These are phyloP conservation scores for Prunus yedoensis DNA, from an alignment of 331 rosid species.

Conservation along the genomic window DNA sequence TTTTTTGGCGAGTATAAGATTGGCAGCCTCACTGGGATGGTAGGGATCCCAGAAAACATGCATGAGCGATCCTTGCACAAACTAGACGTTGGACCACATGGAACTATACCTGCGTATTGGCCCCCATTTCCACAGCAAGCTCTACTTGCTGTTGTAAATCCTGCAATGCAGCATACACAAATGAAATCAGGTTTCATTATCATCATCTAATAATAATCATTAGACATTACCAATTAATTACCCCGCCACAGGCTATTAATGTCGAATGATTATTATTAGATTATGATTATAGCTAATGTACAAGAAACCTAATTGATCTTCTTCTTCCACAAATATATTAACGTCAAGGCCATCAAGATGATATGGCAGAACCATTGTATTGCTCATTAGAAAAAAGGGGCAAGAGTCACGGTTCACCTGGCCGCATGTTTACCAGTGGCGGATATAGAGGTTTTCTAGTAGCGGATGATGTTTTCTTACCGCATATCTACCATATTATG, in stretches of 20 bases:
- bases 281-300: neutral
- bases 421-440: too few species aligned
- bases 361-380: neutral
- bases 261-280: neutral
- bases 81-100: conserved; percentile 86
- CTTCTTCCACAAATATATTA: neutral
- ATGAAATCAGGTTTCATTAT: neutral
- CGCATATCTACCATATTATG: too few species aligned
- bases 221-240: neutral
- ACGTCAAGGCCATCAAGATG: neutral
- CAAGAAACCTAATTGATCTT: neutral
- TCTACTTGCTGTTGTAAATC: conserved; percentile 69
- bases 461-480: too few species aligned
- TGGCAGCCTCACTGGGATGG: conserved; percentile 94
- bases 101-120: conserved; percentile 85
- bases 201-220: neutral
- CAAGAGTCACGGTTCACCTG: too few species aligned
- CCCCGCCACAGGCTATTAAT: neutral
- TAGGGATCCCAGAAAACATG: conserved; percentile 98
- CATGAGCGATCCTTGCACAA: conserved; percentile 60
- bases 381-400: neutral
- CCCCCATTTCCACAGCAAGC: conserved; percentile 97
- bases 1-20: conserved; percentile 67
- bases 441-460: too few species aligned
- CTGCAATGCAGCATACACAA: conserved; percentile 28